These are phyloP conservation scores for Zasmidium citrigriseum DNA, from an alignment of 2,329 filamentous ascomycete genomes.

Conservation along the genomic window DNA sequence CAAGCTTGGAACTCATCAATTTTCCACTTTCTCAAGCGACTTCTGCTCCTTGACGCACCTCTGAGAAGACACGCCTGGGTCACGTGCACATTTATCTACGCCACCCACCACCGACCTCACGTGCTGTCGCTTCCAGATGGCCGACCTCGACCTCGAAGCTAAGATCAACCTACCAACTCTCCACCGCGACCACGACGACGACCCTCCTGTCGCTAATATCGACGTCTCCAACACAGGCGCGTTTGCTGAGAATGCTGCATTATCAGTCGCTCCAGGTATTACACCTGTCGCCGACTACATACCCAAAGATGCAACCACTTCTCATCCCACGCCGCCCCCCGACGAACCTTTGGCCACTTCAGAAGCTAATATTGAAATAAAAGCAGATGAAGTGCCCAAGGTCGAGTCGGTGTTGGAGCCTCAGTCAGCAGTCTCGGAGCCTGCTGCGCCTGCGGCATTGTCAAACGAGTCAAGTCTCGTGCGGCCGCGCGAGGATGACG, in stretches of 20 bases:
- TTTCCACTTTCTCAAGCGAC: no score
- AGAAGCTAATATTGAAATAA: constrained; percentile 23
- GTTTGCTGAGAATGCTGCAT: constrained; percentile 22
- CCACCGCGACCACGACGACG: not conserved
- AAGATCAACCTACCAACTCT: not conserved
- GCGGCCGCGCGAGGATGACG: constrained; percentile 79
- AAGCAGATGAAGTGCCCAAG: constrained; percentile 17
- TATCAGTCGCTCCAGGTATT: constrained; percentile 43
- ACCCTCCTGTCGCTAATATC: not conserved
- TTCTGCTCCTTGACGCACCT: no score
- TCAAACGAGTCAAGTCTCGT: constrained; percentile 58
- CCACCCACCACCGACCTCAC: no score
- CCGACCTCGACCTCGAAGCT: not conserved
- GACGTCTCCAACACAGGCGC: constrained; percentile 24
- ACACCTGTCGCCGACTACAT: constrained; percentile 46
- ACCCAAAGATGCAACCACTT: constrained; percentile 42
- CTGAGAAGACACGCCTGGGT: no score
- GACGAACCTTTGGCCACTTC: constrained; percentile 40
- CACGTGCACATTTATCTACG: not conserved
- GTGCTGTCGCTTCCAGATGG: not conserved
- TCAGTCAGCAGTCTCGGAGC: constrained; percentile 3
- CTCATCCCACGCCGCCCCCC: constrained; percentile 45
- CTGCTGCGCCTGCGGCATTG: constrained; percentile 11
- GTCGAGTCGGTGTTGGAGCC: constrained; percentile 16
- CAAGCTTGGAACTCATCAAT: no score